Base-by-base conservation (phyloP, 441 rosid genomes). In the Pelargonium australe region DNA sequence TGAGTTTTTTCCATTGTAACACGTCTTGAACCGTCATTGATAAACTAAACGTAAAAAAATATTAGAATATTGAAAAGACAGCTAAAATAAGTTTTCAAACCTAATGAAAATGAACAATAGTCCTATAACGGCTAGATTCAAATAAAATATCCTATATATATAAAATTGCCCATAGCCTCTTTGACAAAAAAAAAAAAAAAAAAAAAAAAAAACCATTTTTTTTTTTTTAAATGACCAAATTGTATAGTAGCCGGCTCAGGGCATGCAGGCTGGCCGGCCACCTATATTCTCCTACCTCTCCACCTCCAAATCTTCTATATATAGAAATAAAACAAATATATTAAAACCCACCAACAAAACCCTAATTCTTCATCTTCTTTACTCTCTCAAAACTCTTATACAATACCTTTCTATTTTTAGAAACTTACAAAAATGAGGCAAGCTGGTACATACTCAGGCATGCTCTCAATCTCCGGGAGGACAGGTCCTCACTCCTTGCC, bases 401-500 rank as follows among this genome's bases (percentile, higher is more conserved):
- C 34, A 64, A 20, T 4, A 40, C 9, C 44, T 53, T 64, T 14
- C 40, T 19, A 37, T 64, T 44, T 64, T 17, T 34, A 19, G 14
- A 23, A 4, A 23, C 8, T 0, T 0, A 8, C 3, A 7, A 60
- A 23, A 0, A 85, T 85, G 92, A 85, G 90, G 84, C 88, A 81
- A 70, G 82, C 89, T 0, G 86, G 87, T 20, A 43, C 62, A 0
- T 85, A 85, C 72, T 87, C 89, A 14, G 84, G 86, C 10, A 65
- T 85, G 31, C 37, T 85, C 0, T 72, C 81, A 0, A 65, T 69
- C 41, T 70, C 76, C 0, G 80, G 82, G 28, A 78, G 71, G 57
- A 71, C 63, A 0, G 88, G 84, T 53, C 84, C 86, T 4, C 89
- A 85, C 71, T 80, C 80, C 0, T 25, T 87, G 79, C 92, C 90